phyloP scores from a whole-genome alignment of 768 basidiomycete species.

The Lactarius sanguifluus region DNA sequence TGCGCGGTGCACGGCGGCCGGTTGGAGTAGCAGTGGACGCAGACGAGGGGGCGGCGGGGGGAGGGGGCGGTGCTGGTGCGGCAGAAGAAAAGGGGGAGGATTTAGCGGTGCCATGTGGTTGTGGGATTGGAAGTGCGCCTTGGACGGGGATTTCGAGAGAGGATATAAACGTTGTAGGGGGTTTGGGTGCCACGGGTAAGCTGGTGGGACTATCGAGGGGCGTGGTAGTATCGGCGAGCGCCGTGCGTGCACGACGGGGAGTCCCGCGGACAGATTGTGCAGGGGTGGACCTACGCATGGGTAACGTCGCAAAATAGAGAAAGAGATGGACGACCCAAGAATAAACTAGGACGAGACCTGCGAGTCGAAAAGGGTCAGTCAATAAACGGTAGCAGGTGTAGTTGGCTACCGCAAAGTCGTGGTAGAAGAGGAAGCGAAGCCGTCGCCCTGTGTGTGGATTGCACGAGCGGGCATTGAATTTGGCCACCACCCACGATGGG shows the following conservation, averaged over 20 bases:
- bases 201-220: slow-evolving; percentile 23
- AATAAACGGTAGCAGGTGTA: slow-evolving; percentile 7
- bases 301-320: slow-evolving; percentile 7
- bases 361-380: slow-evolving; percentile 1
- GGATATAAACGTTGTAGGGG: slow-evolving; percentile 52
- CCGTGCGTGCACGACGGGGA: slow-evolving; percentile 28
- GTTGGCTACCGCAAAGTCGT: slow-evolving; percentile 21
- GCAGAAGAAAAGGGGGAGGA: slow-evolving; percentile 10
- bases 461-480: slow-evolving; percentile 31
- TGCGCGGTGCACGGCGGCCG: slow-evolving; percentile 71
- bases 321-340: neutral
- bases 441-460: slow-evolving; percentile 27
- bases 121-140: slow-evolving; percentile 60
- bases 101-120: slow-evolving; percentile 41
- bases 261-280: slow-evolving; percentile 29
- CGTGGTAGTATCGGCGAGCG: slow-evolving; percentile 27
- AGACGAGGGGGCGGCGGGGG: slow-evolving; percentile 15
- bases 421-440: slow-evolving; percentile 28
- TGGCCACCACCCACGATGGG: slow-evolving; percentile 31
- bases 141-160: slow-evolving; percentile 78
- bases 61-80: slow-evolving; percentile 2
- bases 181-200: slow-evolving; percentile 40
- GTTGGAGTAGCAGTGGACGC: slow-evolving; percentile 9
- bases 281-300: slow-evolving; percentile 27
- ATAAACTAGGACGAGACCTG: slow-evolving; percentile 3